Evolutionary conservation across 352 stramenopile genomes (phyloP).

Genomic region (Phytophthora tubulina): DNA sequence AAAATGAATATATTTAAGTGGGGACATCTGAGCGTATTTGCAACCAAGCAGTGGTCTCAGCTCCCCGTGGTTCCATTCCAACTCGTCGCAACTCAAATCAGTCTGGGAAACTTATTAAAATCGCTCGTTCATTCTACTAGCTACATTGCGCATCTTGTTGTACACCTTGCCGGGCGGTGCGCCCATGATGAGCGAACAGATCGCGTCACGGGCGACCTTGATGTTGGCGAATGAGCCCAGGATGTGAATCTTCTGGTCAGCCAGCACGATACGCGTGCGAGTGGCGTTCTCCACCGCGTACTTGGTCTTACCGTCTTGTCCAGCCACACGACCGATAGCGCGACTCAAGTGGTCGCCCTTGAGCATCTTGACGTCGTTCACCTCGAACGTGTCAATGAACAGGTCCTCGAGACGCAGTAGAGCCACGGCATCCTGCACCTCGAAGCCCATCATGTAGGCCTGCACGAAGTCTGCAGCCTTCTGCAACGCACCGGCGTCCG

Average conservation of each 20-base stretch:
- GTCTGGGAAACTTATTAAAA: conserved; percentile 74
- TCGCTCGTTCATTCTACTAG: conserved; percentile 98
- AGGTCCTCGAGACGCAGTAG: conserved; percentile 99
- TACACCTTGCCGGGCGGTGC: conserved; percentile 99
- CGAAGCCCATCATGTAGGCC: conserved; percentile 99
- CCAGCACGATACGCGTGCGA: conserved; percentile 98
- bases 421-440: conserved; percentile 97
- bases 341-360: conserved; percentile 98
- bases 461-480: conserved; percentile 98
- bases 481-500: conserved; percentile 95
- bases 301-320: conserved; percentile 99
- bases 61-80: conserved; percentile 28
- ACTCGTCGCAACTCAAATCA: conserved; percentile 6
- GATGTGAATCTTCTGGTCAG: conserved; percentile 99
- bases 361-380: conserved; percentile 98
- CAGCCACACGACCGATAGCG: conserved; percentile 98
- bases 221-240: conserved; percentile 99
- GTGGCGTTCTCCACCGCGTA: conserved; percentile 99
- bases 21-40: conserved; percentile 7
- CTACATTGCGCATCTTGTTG: conserved; percentile 99
- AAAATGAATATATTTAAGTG: conserved; percentile 75
- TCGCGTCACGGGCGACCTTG: conserved; percentile 94
- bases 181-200: conserved; percentile 95
- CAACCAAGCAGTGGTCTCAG: not conserved
- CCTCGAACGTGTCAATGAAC: conserved; percentile 98